Evolutionary conservation across 345 rosid genomes (phyloP), one percentile per base, ranked within the genome.

Genomic region (Gossypium australe): DNA sequence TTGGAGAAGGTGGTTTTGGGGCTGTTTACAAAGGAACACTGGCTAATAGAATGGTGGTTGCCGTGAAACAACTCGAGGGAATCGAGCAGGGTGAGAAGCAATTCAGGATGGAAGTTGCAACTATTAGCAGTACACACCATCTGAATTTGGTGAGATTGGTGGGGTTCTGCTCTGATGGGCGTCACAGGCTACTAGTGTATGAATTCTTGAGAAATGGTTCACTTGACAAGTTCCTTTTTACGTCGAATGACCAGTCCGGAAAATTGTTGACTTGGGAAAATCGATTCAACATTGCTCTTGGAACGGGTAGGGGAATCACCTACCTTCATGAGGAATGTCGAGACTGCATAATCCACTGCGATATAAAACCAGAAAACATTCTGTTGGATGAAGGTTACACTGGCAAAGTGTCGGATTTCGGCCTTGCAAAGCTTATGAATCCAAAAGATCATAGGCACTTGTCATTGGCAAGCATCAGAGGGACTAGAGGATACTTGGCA

Each of bases 51-150:
- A 81, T 79, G 1, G 76, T 60, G 29, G 84, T 89, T 53, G 90
- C 93, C 7, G 91, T 86, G 61, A 90, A 90, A 80, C 87, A 83
- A 45, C 84, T 90, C 0, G 88, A 89, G 80, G 85, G 89, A 1
- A 86, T 87, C 27, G 86, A 85, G 65, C 92, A 87, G 73, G 91
- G 88, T 45, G 91, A 89, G 75, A 89, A 75, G 70, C 87, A 85
- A 70, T 90, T 90, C 79, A 76, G 92, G 77, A 87, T 88, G 86
- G 93, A 89, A 76, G 90, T 90, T 24, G 87, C 89, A 18, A 84
- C 92, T 45, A 87, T 90, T 62, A 86, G 93, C 70, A 89, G 88
- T 71, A 85, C 89, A 13, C 95, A 90, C 82, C 95, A 90, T 80
- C 34, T 89, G 75, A 87, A 84, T 80, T 81, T 90, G 62, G 90